Conservation (phyloP, 805 yeast species). For the Candida nitratophila region DNA sequence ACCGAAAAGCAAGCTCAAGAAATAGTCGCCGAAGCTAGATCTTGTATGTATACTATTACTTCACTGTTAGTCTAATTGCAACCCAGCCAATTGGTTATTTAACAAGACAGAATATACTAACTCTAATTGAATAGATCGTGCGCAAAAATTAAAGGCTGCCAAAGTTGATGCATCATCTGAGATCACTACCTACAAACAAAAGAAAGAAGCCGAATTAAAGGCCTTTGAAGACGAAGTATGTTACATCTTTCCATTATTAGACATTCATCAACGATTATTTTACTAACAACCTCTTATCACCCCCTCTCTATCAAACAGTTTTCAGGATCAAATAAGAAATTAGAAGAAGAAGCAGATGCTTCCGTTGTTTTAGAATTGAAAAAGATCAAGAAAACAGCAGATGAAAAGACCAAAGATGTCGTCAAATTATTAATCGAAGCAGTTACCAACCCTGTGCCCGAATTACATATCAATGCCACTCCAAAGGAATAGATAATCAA, state of each 20-base stretch:
- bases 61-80: too few species aligned
- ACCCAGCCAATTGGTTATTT: too few species aligned
- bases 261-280: too few species aligned
- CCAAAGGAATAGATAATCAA: background rate
- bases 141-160: conserved; percentile 86
- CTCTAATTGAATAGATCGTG: conserved; percentile 47
- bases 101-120: too few species aligned
- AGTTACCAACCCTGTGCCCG: conserved; percentile 72
- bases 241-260: too few species aligned
- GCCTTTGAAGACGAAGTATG: conserved; percentile 53
- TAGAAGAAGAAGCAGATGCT: conserved; percentile 73
- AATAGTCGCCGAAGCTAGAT: conserved; percentile 88
- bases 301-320: conserved; percentile 28
- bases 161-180: conserved; percentile 89
- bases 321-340: conserved; percentile 66
- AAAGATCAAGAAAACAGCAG: conserved; percentile 58
- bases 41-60: conserved; percentile 53
- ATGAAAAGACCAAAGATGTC: conserved; percentile 57
- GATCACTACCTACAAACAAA: conserved; percentile 75
- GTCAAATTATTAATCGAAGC: conserved; percentile 74
- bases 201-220: conserved; percentile 78
- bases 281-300: background rate
- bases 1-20: conserved; percentile 98
- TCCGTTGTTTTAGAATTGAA: conserved; percentile 63
- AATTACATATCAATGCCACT: conserved; percentile 62